Evolutionary conservation across 805 yeast genomes (phyloP).

Genomic region (Sugiyamaella valdiviana): DNA sequence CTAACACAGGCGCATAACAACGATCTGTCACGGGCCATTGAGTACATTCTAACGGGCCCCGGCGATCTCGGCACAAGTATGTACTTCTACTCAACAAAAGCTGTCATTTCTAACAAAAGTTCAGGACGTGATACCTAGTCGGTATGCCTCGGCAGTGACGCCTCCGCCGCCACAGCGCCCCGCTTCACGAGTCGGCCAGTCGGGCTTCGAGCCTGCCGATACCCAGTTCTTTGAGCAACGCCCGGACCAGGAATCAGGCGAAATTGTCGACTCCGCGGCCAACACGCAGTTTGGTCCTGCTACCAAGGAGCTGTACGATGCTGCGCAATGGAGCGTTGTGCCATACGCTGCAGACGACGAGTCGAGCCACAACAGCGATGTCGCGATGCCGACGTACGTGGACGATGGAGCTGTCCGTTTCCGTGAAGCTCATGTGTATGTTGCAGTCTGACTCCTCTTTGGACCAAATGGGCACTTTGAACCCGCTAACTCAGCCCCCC

Average conservation of each 20-base stretch:
- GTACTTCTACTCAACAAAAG: background rate
- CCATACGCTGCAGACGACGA: conserved; percentile 3
- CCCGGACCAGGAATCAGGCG: conserved; percentile 20
- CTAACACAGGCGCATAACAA: conserved; percentile 6
- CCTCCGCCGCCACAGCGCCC: background rate
- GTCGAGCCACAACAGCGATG: background rate
- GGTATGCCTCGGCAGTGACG: background rate
- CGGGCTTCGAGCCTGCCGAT: conserved; percentile 1
- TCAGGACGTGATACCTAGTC: background rate
- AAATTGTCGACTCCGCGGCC: background rate
- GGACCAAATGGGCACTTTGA: background rate
- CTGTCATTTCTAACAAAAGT: background rate
- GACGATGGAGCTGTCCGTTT: background rate
- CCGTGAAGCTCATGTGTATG: background rate
- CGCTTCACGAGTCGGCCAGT: background rate
- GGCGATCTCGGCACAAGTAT: conserved; percentile 10
- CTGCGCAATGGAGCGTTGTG: conserved; percentile 23
- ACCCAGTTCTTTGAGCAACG: conserved; percentile 3
- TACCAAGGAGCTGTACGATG: conserved; percentile 19
- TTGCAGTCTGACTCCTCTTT: background rate
- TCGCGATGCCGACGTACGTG: background rate
- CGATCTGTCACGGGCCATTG: conserved; percentile 27
- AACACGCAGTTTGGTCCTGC: conserved; percentile 22
- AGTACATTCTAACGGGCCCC: conserved; percentile 23
- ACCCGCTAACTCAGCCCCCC: conserved; percentile 12